Evolutionary conservation across 345 rosid genomes (phyloP), one percentile per base, ranked within the genome.

Genomic region (Mallotus nudiflorus): DNA sequence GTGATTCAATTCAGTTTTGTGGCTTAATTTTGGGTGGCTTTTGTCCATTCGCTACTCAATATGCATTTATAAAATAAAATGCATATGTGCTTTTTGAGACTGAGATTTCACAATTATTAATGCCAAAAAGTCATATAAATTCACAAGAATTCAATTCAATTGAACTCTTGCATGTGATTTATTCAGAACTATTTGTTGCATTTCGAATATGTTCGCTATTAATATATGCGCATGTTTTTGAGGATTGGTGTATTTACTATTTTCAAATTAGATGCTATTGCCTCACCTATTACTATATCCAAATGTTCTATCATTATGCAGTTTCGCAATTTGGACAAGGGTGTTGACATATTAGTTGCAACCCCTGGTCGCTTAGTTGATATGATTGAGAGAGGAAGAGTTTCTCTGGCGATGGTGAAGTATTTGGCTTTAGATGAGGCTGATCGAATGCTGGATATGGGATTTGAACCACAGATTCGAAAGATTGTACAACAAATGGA

Each of bases 371-470:
- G 87, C 8, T 54, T 86, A 37, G 79, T 78, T 44, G 90, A 83
- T 77, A 72, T 84, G 84, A 77, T 86, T 24, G 86, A 84, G 66
- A 83, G 84, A 71, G 75, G 42, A 20, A 82, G 71, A 76, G 81
- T 84, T 22, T 83, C 87, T 4, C 81, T 84, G 25, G 65, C 67
- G 24, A 80, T 56, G 75, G 68, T 86, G 4, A 80, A 58, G 51
- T 82, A 82, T 58, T 56, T 86, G 83, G 85, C 86, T 3, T 52
- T 86, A 22, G 90, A 86, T 70, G 90, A 86, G 70, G 88, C 90
- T 46, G 89, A 86, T 42, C 53, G 86, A 25, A 86, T 86, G 89
- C 60, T 86, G 74, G 89, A 86, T 51, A 86, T 84, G 90, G 90
- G 90, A 33, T 86, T 86, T 73, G 90, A 84, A 72, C 90, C 78